Percentiles rank a stretch among this genome's conserved stretches.
These are phyloP conservation scores for Prunella vulgaris DNA, from an alignment of 257 asterid species.

Conservation along the genomic window DNA sequence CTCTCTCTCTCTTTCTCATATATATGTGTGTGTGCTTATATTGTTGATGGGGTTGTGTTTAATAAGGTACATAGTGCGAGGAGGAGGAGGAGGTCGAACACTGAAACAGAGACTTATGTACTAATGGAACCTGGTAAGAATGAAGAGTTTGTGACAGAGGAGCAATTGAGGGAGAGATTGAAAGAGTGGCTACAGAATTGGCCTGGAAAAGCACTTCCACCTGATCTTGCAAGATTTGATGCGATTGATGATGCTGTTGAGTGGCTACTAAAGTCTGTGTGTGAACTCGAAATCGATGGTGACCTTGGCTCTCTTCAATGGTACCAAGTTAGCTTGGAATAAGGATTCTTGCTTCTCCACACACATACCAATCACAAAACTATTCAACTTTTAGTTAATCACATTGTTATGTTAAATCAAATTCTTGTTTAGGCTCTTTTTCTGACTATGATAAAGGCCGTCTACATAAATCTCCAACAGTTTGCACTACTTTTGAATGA, in stretches of 20 bases:
- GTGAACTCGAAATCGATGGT: constrained; percentile 81
- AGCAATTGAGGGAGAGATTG: constrained; percentile 47
- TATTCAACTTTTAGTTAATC: no score
- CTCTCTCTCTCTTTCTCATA: not conserved
- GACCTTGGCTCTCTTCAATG: constrained; percentile 86
- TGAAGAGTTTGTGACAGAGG: constrained; percentile 75
- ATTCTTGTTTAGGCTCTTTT: no score
- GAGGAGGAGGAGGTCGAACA: constrained; percentile 74
- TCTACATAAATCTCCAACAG: no score
- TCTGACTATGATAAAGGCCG: no score
- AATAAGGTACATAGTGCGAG: constrained; percentile 43
- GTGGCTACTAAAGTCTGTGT: constrained; percentile 60
- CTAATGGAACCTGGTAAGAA: constrained; percentile 69
- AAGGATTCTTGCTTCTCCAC: constrained; percentile 5
- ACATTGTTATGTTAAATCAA: no score
- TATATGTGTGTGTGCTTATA: not conserved
- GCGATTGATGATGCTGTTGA: constrained; percentile 62
- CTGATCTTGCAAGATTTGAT: constrained; percentile 70
- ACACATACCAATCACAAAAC: not conserved
- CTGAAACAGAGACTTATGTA: constrained; percentile 55
- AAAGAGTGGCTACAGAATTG: constrained; percentile 65
- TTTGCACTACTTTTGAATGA: no score
- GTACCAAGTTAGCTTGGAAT: constrained; percentile 72
- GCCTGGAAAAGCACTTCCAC: constrained; percentile 48
- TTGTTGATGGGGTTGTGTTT: not conserved